Conservation (phyloP, 2,329 filamentous ascomycete species). For the Sarocladium kiliense region DNA sequence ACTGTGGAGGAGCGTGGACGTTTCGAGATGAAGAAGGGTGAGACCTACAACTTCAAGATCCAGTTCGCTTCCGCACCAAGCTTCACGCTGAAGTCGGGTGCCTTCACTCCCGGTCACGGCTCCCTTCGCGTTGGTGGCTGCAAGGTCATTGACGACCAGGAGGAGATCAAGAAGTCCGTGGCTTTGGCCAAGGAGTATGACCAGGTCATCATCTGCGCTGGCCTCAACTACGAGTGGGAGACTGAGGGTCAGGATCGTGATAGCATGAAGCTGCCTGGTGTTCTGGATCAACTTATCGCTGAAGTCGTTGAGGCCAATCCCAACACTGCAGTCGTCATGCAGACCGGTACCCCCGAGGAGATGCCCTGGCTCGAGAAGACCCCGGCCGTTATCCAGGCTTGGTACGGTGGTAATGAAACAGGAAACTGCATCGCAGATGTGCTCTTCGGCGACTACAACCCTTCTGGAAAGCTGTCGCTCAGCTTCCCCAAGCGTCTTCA, state of each 20-base stretch:
- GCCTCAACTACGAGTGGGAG: conserved; percentile 78
- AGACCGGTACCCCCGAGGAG: conserved; percentile 69
- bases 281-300: conserved; percentile 64
- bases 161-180: conserved; percentile 62
- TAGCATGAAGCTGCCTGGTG: conserved; percentile 71
- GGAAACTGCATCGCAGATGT: conserved; percentile 78
- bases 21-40: conserved; percentile 52
- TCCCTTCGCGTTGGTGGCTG: conserved; percentile 59
- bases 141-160: conserved; percentile 50
- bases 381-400: conserved; percentile 64
- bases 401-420: conserved; percentile 85
- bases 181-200: conserved; percentile 64
- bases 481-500: conserved; percentile 63
- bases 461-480: conserved; percentile 68
- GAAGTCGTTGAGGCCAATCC: conserved; percentile 62
- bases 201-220: conserved; percentile 72
- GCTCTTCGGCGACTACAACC: conserved; percentile 68
- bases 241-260: conserved; percentile 74
- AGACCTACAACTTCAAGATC: conserved; percentile 53
- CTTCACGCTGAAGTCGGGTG: conserved; percentile 46
- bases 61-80: conserved; percentile 56
- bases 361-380: conserved; percentile 63
- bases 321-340: conserved; percentile 67
- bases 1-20: conserved; percentile 59
- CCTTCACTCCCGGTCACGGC: conserved; percentile 50